These are phyloP conservation scores for Yamadazyma olivae DNA, from an alignment of 805 yeast genomes.

Conservation along the genomic window DNA sequence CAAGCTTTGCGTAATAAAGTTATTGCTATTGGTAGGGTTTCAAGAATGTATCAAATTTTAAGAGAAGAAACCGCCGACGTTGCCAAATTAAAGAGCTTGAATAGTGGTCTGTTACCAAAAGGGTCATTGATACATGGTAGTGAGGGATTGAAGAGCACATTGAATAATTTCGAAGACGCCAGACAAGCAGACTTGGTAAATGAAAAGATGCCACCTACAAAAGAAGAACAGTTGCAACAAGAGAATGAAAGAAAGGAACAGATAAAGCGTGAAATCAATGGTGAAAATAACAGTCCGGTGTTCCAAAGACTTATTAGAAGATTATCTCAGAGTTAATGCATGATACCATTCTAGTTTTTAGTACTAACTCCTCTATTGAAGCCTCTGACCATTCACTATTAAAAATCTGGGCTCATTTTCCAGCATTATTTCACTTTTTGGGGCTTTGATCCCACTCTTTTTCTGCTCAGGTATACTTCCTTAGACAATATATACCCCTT, in stretches of 20 bases:
- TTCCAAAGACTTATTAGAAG: conserved; percentile 37
- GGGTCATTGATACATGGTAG: conserved; percentile 83
- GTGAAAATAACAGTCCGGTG: conserved; percentile 30
- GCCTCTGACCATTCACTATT: too few relatives aligned
- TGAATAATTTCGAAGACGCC: conserved; percentile 80
- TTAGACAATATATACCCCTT: too few relatives aligned
- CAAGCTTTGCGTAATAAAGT: conserved; percentile 79
- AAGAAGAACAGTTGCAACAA: conserved; percentile 49
- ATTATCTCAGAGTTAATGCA: conserved; percentile 20
- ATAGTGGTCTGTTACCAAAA: conserved; percentile 79
- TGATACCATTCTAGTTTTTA: too few relatives aligned
- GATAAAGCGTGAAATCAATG: conserved; percentile 34
- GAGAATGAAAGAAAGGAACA: conserved; percentile 46
- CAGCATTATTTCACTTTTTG: too few relatives aligned
- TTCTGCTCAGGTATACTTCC: too few relatives aligned
- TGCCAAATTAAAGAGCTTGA: conserved; percentile 66
- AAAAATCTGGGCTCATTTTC: too few relatives aligned
- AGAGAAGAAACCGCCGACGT: conserved; percentile 88
- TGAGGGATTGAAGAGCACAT: conserved; percentile 69
- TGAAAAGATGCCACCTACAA: conserved; percentile 85
- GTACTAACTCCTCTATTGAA: too few relatives aligned
- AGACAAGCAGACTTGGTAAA: conserved; percentile 73
- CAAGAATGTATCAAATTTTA: conserved; percentile 85
- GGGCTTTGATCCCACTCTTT: too few relatives aligned
- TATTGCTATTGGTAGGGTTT: conserved; percentile 92